A percentile compares a stretch with the other conserved stretches of the same genome.
phyloP scores from a whole-genome alignment of 345 rosid species.

The Camelina neglecta region DNA sequence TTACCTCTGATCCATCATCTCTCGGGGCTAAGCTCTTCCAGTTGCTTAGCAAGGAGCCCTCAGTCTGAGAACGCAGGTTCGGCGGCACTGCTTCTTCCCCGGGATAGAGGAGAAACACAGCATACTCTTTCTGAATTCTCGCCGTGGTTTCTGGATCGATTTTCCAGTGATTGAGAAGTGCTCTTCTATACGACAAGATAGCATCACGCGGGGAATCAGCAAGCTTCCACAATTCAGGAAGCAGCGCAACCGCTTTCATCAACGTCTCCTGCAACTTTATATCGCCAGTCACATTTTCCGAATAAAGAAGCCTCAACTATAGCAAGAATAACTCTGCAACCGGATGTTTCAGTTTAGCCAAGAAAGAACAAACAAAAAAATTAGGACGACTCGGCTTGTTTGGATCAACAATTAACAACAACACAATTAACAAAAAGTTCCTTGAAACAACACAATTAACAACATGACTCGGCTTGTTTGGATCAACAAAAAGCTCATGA shows the following conservation, averaged over 20 bases:
- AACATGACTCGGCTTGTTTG: background rate
- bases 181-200: slow-evolving; percentile 67
- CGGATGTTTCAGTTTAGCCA: background rate
- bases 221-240: slow-evolving; percentile 83
- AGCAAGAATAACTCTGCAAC: slow-evolving; percentile 83
- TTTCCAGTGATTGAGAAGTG: slow-evolving; percentile 74
- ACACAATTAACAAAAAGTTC: no score
- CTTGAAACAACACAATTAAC: slow-evolving; percentile 22
- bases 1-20: no score
- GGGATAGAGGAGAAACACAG: slow-evolving; percentile 70
- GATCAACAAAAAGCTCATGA: background rate
- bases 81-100: slow-evolving; percentile 86
- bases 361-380: no score
- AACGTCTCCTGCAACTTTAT: slow-evolving; percentile 79
- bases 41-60: slow-evolving; percentile 66
- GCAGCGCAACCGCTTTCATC: slow-evolving; percentile 76
- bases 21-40: no score
- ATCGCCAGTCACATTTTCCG: slow-evolving; percentile 69
- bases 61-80: slow-evolving; percentile 68
- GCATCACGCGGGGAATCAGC: slow-evolving; percentile 67
- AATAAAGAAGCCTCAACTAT: slow-evolving; percentile 75
- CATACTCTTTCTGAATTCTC: slow-evolving; percentile 75
- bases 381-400: no score
- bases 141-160: slow-evolving; percentile 66
- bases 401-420: no score